phyloP scores from a whole-genome alignment of 768 basidiomycete species.

The Tephrocybe rancida region DNA sequence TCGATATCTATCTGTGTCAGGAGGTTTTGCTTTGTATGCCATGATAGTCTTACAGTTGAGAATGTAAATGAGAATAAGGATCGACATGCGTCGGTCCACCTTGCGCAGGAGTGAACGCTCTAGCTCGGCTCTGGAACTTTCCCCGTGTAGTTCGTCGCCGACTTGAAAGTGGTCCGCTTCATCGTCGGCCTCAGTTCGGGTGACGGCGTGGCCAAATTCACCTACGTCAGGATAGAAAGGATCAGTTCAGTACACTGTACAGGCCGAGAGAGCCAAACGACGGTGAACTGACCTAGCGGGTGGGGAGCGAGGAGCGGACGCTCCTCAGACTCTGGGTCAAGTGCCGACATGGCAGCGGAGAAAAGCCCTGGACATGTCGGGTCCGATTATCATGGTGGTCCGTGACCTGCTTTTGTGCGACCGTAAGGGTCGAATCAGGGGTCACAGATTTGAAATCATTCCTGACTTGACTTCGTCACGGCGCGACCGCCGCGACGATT shows the following conservation, averaged over 20 bases:
- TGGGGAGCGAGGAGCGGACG: constrained; percentile 14
- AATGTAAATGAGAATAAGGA: constrained; percentile 54
- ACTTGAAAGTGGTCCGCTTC: neutral
- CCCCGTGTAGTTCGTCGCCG: constrained; percentile 45
- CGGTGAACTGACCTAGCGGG: neutral
- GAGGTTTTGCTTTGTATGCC: neutral
- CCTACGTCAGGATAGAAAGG: neutral
- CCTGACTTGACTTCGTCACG: no score
- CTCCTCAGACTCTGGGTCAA: constrained; percentile 4
- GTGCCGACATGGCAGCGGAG: constrained; percentile 2
- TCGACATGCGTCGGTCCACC: constrained; percentile 57
- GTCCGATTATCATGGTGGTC: no score
- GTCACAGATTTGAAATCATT: no score
- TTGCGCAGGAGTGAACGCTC: constrained; percentile 58
- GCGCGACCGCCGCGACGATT: no score
- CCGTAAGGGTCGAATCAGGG: no score
- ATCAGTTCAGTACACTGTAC: no score
- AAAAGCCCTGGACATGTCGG: neutral
- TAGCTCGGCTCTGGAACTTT: constrained; percentile 44
- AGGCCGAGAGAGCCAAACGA: neutral
- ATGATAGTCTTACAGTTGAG: constrained; percentile 44
- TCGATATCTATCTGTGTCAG: constrained; percentile 52
- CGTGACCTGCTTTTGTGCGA: no score
- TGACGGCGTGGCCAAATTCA: neutral
- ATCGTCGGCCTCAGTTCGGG: neutral